Evolutionary conservation across 2,329 filamentous ascomycete genomes (phyloP).

Genomic region (Monilinia laxa): DNA sequence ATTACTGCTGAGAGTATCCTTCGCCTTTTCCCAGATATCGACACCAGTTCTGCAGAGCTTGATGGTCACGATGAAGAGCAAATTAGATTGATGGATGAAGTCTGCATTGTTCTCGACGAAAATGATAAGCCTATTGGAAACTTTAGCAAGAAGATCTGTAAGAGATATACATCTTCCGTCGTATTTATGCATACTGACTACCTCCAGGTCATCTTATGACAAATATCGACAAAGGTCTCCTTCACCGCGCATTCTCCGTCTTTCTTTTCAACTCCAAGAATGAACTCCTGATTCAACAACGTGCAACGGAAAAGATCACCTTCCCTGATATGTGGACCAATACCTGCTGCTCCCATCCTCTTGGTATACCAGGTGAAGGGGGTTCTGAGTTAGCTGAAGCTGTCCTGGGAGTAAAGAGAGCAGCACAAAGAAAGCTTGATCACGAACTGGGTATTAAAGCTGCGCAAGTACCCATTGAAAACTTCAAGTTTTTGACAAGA

Average conservation of each 20-base stretch:
- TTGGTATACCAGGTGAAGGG: slow-evolving; percentile 88
- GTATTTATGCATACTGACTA: slow-evolving; percentile 30
- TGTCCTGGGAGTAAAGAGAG: slow-evolving; percentile 82
- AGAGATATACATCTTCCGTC: slow-evolving; percentile 41
- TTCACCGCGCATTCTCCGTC: slow-evolving; percentile 96
- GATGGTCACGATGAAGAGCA: slow-evolving; percentile 96
- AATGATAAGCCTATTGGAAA: slow-evolving; percentile 92
- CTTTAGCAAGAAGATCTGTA: slow-evolving; percentile 97
- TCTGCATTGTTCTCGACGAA: slow-evolving; percentile 94
- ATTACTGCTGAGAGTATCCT: slow-evolving; percentile 87
- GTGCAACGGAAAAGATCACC: slow-evolving; percentile 94
- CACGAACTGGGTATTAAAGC: slow-evolving; percentile 92
- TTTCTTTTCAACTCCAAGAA: slow-evolving; percentile 97
- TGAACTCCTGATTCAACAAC: slow-evolving; percentile 90
- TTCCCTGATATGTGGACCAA: slow-evolving; percentile 99
- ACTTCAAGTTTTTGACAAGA: slow-evolving; percentile 90
- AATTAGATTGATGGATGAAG: slow-evolving; percentile 96
- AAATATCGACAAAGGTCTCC: slow-evolving; percentile 93
- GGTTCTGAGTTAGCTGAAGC: slow-evolving; percentile 78
- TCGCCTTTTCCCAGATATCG: slow-evolving; percentile 81
- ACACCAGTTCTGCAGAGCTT: slow-evolving; percentile 69
- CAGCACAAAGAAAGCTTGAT: slow-evolving; percentile 87
- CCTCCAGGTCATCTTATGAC: slow-evolving; percentile 88
- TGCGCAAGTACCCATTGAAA: slow-evolving; percentile 83
- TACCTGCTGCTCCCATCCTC: slow-evolving; percentile 96